Base-by-base conservation (phyloP, 441 rosid species). In the Biscutella laevigata region DNA sequence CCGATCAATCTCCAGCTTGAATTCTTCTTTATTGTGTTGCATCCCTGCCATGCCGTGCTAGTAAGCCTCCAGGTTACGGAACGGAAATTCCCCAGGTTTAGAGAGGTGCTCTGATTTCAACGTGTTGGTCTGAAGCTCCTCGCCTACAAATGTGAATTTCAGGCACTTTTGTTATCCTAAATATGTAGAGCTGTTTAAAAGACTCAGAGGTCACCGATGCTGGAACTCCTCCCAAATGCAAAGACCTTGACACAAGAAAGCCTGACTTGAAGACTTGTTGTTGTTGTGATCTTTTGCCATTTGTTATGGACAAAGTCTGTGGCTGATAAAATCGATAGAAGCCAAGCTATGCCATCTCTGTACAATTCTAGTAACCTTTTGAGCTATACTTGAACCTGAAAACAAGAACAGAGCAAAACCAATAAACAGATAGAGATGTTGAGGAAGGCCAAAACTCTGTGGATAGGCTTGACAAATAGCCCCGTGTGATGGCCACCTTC, bases 281-380 rank as follows among this genome's bases (percentile, higher is more conserved):
- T 17, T 17, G 20, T 17, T 2, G 42, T 9, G 28, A 3, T 68
- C 67, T 53, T 70, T 29, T 74, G 73, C 22, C 55, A 37, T 13
- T 71, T 66, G 33, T 82, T 80, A 3, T 68, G 62, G 10, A 61
- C 57, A 9, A 82, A 68, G 60, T 85, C 86, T 12, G 69, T 66
- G 0, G 86, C 84, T 6, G 74, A 68, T 19, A 84, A 54, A 2
- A 74, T 76, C 5, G 84, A 77, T 28, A 85, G 57, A 12, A 0
- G 83, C 86, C 37, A 81, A 50, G 71, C 94, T 82, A 69, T 85
- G 95, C 82, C 84, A 2, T 77, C 39, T 45, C 70, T 57, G 70
- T 68, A 78, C 19, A 54, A 7, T 0, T 77, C 70, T 39, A 80
- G 38, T 43, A 77, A 62, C 27, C 69, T 60, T 61, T 62, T 70